Evolutionary conservation across 805 yeast genomes (phyloP), one percentile per base, ranked within the genome.

Genomic region (Hemisphaericaspora nanyangensis): DNA sequence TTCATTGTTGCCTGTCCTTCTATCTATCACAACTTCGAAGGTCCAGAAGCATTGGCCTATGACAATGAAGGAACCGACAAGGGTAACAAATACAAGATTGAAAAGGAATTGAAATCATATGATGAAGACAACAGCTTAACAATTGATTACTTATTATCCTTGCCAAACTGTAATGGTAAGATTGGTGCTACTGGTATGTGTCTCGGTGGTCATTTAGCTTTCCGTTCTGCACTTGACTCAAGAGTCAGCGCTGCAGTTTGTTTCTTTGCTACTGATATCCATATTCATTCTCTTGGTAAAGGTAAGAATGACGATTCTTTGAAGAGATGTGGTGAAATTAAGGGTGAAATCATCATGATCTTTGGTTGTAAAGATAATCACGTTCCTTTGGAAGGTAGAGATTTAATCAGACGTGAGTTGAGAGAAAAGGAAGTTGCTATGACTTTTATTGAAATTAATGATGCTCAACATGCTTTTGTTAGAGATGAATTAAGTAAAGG

Each of bases 131-230:
- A 74, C 53, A 70, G 60, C 36, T 60, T 83, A 40, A 70, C 85
- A 13, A 70, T 84, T 50, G 87, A 83, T 53, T 78, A 82, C 52
- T 67, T 85, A 40, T 58, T 59, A 34, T 50, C 72, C 2, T 66
- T 85, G 46, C 64, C 71, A 1, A 82, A 87, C 8, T 84, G 84
- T 56, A 79, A 75, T 46, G 90, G 90, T 30, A 76, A 72, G 42
- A 75, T 83, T 48, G 93, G 93, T 27, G 82, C 89, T 32, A 83
- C 91, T 3, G 95, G 93, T 15, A 85, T 85, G 93, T 85, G 95
- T 57, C 73, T 85, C 27, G 93, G 93, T 16, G 95, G 93, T 1
- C 93, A 85, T 55, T 65, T 84, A 50, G 91, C 93, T 1, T 82
- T 74, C 63, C 68, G 95, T 48, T 71, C 80, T 2, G 79, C 82